phyloP scores from a whole-genome alignment of 768 basidiomycete species.

The Trametes cingulata region DNA sequence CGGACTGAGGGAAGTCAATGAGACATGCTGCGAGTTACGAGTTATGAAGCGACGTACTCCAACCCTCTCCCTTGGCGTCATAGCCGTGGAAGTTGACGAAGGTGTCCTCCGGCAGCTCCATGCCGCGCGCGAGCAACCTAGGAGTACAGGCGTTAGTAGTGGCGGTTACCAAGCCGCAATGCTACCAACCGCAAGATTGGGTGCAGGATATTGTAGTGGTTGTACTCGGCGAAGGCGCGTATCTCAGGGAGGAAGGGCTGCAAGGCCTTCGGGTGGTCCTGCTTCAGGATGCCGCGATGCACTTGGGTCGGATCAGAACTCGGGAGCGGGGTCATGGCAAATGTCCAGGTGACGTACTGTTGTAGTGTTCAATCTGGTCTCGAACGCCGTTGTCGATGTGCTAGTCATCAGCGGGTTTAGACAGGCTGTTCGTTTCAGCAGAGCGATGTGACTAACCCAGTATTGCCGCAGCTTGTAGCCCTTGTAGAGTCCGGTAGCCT shows the following conservation, averaged over 20 bases:
- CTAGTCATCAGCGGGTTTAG: slow-evolving; percentile 23
- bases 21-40: background rate
- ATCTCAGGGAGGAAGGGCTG: slow-evolving; percentile 35
- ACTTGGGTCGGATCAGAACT: slow-evolving; percentile 29
- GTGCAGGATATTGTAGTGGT: slow-evolving; percentile 33
- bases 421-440: background rate
- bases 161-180: background rate
- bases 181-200: slow-evolving; percentile 28
- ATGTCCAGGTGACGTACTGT: slow-evolving; percentile 35
- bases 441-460: slow-evolving; percentile 39
- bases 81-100: slow-evolving; percentile 34
- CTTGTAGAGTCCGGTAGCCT: slow-evolving; percentile 48
- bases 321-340: too few relatives aligned
- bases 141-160: background rate
- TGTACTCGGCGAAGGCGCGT: slow-evolving; percentile 30
- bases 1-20: slow-evolving; percentile 40
- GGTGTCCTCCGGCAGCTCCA: slow-evolving; percentile 37
- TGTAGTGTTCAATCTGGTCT: slow-evolving; percentile 50
- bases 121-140: slow-evolving; percentile 36
- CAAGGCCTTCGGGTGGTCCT: slow-evolving; percentile 32
- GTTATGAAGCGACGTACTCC: slow-evolving; percentile 23
- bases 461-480: slow-evolving; percentile 55
- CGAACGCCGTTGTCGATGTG: slow-evolving; percentile 42
- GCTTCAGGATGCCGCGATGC: slow-evolving; percentile 29
- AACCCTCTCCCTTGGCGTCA: slow-evolving; percentile 31